phyloP scores from a whole-genome alignment of 2,329 filamentous ascomycete genomes.

The Cytospora piceae region DNA sequence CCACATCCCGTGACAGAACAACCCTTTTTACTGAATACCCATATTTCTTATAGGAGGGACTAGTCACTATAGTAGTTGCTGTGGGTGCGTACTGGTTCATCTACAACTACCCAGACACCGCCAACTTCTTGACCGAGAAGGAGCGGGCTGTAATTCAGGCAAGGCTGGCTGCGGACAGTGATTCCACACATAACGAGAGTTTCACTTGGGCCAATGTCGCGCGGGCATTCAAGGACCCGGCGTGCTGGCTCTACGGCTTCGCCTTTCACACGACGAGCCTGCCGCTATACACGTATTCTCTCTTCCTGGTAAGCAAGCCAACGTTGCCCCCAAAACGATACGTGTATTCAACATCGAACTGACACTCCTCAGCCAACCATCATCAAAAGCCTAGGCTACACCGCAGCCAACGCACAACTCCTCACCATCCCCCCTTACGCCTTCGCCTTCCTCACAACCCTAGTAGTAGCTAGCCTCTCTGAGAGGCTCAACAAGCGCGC shows the following conservation, averaged over 20 bases:
- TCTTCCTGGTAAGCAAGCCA: constrained; percentile 51
- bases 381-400: constrained; percentile 58
- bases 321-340: too few relatives aligned
- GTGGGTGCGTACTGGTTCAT: constrained; percentile 61
- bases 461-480: constrained; percentile 61
- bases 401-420: constrained; percentile 56
- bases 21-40: background rate
- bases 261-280: constrained; percentile 75
- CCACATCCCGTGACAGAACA: background rate
- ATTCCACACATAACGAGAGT: constrained; percentile 68
- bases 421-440: constrained; percentile 68
- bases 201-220: constrained; percentile 71
- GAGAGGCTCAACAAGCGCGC: constrained; percentile 62
- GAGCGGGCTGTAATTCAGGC: constrained; percentile 62
- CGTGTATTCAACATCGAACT: background rate
- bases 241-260: constrained; percentile 73
- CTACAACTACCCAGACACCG: constrained; percentile 66
- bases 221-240: constrained; percentile 67
- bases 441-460: constrained; percentile 62
- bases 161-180: constrained; percentile 68
- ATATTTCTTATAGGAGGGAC: constrained; percentile 50
- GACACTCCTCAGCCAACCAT: constrained; percentile 50
- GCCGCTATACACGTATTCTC: constrained; percentile 58
- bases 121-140: constrained; percentile 57
- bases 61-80: constrained; percentile 57